Conservation (phyloP, 306 rosid genomes). For the Prosopis cineraria region DNA sequence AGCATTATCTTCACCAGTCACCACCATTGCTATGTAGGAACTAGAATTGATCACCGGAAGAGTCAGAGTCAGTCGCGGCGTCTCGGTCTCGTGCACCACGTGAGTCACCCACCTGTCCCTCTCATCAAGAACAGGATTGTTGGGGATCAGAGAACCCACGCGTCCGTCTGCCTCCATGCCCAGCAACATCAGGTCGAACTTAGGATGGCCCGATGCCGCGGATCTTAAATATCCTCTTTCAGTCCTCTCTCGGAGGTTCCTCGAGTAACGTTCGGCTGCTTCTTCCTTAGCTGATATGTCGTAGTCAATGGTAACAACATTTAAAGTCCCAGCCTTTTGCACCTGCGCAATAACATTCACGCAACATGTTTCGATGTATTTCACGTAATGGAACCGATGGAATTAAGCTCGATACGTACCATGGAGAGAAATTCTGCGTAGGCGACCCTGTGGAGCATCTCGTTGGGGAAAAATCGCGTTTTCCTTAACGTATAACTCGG, state of each 20-base stretch:
- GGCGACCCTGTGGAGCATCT: background rate
- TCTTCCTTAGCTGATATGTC: background rate
- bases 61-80: background rate
- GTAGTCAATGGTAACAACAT: background rate
- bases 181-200: slow-evolving; percentile 39
- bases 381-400: background rate
- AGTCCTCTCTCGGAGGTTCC: no score
- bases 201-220: no score
- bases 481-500: background rate
- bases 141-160: slow-evolving; percentile 66
- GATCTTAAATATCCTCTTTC: no score
- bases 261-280: background rate
- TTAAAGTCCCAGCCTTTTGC: background rate
- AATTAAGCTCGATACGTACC: background rate
- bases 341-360: no score
- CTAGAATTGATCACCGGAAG: slow-evolving; percentile 55
- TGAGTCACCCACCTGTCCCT: background rate
- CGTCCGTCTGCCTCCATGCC: slow-evolving; percentile 76
- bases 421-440: background rate
- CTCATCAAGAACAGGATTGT: slow-evolving; percentile 34
- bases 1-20: slow-evolving; percentile 51
- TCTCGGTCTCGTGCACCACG: background rate
- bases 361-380: no score
- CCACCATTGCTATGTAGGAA: slow-evolving; percentile 54
- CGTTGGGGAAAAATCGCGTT: background rate